Conservation (phyloP, 306 rosid genomes). For the Acacia acuminata region DNA sequence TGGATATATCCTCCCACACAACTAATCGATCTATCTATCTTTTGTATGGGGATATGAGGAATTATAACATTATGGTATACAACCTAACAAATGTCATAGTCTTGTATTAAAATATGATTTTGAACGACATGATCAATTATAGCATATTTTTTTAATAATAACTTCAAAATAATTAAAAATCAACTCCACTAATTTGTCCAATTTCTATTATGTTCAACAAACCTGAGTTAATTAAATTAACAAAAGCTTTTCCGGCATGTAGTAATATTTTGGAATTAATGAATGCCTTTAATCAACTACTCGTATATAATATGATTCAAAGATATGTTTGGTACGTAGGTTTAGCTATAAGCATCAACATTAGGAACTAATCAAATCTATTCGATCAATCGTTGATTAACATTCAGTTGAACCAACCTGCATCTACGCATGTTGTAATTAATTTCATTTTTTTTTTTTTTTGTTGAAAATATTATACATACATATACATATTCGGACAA, state of each 20-base stretch:
- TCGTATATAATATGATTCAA: not conserved
- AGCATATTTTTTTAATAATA: not conserved
- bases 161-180: not conserved
- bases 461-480: too few species aligned
- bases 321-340: not conserved
- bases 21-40: not conserved
- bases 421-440: not conserved
- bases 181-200: not conserved
- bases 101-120: not conserved
- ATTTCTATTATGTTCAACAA: not conserved
- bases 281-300: not conserved
- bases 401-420: not conserved
- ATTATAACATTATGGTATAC: not conserved
- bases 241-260: not conserved
- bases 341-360: conserved; percentile 6
- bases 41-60: not conserved
- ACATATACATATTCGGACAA: too few species aligned
- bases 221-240: not conserved
- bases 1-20: not conserved
- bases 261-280: not conserved
- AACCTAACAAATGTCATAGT: not conserved
- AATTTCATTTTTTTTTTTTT: not conserved
- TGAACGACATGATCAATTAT: not conserved
- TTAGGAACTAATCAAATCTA: not conserved
- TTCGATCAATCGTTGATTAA: not conserved